Conservation (phyloP, 805 yeast species). For the Teunomyces funiuensis region DNA sequence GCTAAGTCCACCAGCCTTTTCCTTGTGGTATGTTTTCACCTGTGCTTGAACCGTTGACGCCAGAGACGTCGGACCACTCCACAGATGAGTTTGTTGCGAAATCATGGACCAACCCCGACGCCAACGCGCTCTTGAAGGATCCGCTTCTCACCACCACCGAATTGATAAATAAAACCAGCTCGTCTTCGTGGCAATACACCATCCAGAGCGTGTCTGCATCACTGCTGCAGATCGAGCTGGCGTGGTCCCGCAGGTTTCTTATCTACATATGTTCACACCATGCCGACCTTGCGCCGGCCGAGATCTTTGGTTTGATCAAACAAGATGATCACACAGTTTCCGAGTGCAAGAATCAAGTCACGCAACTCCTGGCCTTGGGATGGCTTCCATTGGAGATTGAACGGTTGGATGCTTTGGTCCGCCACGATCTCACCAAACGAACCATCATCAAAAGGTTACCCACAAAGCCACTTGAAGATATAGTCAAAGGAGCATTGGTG, state of each 20-base stretch:
- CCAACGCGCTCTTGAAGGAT: not conserved
- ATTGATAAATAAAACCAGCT: not conserved
- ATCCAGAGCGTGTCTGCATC: not conserved
- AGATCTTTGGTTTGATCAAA: not conserved
- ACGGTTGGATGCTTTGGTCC: not conserved
- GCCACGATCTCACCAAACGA: slow-evolving; percentile 1
- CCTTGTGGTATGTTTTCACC: slow-evolving; percentile 10
- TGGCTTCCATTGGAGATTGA: slow-evolving; percentile 1
- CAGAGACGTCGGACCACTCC: slow-evolving; percentile 15
- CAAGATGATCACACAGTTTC: not conserved
- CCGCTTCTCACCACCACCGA: slow-evolving; percentile 1
- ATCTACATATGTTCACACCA: not conserved
- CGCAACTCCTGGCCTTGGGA: not conserved
- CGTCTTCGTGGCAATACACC: not conserved
- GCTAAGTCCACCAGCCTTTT: not conserved
- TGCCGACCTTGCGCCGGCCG: not conserved
- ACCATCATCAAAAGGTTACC: not conserved
- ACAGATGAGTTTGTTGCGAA: slow-evolving; percentile 8
- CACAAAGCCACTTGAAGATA: not conserved
- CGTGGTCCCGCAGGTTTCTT: not conserved
- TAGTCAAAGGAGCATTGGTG: not conserved
- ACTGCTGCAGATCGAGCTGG: not conserved
- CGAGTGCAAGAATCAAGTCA: not conserved
- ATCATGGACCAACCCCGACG: not conserved
- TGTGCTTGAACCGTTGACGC: slow-evolving; percentile 8